phyloP scores from a whole-genome alignment of 176 grass and related monocot species.

The Paspalum notatum region DNA sequence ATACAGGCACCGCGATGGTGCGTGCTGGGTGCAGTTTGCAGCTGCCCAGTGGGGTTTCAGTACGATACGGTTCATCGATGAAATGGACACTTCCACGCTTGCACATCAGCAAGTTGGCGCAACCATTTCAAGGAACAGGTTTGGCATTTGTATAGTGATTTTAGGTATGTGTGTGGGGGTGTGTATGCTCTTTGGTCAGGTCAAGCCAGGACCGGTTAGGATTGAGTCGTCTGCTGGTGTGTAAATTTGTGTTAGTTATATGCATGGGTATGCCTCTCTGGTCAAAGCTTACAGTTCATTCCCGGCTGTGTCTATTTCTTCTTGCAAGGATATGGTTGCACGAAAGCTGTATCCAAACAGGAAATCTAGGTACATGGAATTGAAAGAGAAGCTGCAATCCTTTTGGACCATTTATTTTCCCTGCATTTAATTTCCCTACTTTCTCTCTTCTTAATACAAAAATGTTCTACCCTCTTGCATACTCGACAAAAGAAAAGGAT shows the following conservation, averaged over 20 bases:
- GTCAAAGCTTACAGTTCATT: slow-evolving; percentile 60
- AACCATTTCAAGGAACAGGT: not conserved
- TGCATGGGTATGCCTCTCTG: slow-evolving; percentile 1
- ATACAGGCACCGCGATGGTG: not conserved
- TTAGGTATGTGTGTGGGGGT: not conserved
- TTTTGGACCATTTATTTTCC: not conserved
- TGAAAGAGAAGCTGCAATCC: not conserved
- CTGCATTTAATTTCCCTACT: not conserved
- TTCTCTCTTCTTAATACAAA: not conserved
- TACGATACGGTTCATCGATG: slow-evolving; percentile 12
- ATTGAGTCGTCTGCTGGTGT: not conserved
- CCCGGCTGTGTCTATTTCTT: slow-evolving; percentile 32
- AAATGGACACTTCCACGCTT: slow-evolving; percentile 38
- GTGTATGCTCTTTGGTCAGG: not conserved
- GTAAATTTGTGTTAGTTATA: not conserved
- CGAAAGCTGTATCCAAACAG: slow-evolving; percentile 24
- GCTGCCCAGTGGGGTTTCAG: not conserved
- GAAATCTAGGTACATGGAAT: not conserved
- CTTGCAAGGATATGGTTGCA: not conserved
- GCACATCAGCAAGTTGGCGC: slow-evolving; percentile 30
- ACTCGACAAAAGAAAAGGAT: not conserved
- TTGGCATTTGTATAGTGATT: not conserved
- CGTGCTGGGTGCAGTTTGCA: not conserved
- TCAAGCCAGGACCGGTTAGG: not conserved
- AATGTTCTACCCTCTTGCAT: not conserved